Conservation (phyloP, 1,139 yeast species). For the Scheffersomyces illinoinensis region DNA sequence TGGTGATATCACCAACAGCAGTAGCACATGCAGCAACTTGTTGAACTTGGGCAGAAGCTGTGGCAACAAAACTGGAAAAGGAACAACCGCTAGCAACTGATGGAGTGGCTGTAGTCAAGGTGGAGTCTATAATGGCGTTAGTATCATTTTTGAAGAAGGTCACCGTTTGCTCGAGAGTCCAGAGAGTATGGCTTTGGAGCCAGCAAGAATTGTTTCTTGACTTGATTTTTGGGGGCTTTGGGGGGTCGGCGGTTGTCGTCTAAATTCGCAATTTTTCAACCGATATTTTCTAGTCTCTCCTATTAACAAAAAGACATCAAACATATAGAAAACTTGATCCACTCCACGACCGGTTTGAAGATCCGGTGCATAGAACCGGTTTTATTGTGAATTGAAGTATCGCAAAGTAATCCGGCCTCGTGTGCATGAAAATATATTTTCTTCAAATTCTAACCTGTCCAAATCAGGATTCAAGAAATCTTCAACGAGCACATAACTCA, state of each 20-base stretch:
- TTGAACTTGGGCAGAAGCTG: slow-evolving; percentile 79
- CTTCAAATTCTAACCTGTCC: not conserved
- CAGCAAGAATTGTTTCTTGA: not conserved
- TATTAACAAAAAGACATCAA: not conserved
- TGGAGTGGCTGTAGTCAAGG: slow-evolving; percentile 52
- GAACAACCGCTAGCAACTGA: slow-evolving; percentile 57
- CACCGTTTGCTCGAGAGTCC: not conserved
- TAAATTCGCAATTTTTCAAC: not conserved
- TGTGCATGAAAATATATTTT: not conserved
- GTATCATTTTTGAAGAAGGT: slow-evolving; percentile 4
- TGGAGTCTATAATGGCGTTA: slow-evolving; percentile 36
- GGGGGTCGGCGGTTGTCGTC: not conserved
- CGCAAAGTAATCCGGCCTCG: not conserved
- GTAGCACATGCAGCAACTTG: slow-evolving; percentile 72
- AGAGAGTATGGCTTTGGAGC: not conserved
- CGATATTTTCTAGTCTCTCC: not conserved
- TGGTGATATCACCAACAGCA: slow-evolving; percentile 74
- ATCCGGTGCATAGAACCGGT: not conserved
- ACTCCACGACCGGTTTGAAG: not conserved
- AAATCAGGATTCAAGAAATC: not conserved
- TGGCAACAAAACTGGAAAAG: slow-evolving; percentile 59
- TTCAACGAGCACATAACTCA: not conserved
- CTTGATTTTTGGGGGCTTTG: not conserved
- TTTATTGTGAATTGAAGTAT: not conserved
- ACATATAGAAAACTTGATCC: not conserved